phyloP scores from a whole-genome alignment of 2,329 filamentous ascomycete species.

The Trichoderma brevicompactum region DNA sequence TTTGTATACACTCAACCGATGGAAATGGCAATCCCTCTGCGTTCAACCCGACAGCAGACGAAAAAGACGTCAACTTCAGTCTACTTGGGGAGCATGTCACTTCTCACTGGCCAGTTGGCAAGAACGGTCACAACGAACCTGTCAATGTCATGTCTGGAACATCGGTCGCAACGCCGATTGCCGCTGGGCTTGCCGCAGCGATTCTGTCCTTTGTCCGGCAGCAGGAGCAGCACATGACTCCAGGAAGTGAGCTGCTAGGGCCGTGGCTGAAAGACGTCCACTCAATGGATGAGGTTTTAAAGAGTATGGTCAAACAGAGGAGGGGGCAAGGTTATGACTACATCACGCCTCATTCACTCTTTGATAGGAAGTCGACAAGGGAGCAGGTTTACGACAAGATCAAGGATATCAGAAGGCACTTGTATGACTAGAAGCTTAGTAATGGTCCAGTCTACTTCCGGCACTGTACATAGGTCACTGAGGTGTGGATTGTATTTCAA shows the following conservation, averaged over 20 bases:
- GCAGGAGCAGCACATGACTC: background rate
- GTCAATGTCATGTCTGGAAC: conserved; percentile 2
- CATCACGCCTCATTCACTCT: conserved; percentile 3
- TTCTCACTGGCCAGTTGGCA: conserved; percentile 5
- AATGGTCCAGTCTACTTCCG: background rate
- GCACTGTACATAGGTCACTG: background rate
- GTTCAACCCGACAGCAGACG: conserved; percentile 8
- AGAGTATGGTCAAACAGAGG: conserved; percentile 14
- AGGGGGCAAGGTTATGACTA: conserved; percentile 7
- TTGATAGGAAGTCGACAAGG: background rate
- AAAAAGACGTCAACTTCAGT: conserved; percentile 10
- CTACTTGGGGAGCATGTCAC: conserved; percentile 6
- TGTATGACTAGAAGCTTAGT: conserved; percentile 14
- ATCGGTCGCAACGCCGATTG: conserved; percentile 9
- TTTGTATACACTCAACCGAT: conserved; percentile 19
- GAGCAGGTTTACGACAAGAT: conserved; percentile 8
- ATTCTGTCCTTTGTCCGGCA: conserved; percentile 9
- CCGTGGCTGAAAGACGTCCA: conserved; percentile 5
- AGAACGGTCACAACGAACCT: background rate
- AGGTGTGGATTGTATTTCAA: background rate
- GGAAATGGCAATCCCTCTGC: background rate
- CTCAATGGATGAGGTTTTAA: conserved; percentile 5
- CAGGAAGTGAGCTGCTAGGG: background rate
- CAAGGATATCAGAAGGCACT: background rate
- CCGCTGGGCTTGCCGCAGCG: conserved; percentile 7